A percentile compares a stretch with the other conserved stretches of the same genome.
Conservation (phyloP, 805 yeast species). For the Vanderwaltozyma polyspora region DNA sequence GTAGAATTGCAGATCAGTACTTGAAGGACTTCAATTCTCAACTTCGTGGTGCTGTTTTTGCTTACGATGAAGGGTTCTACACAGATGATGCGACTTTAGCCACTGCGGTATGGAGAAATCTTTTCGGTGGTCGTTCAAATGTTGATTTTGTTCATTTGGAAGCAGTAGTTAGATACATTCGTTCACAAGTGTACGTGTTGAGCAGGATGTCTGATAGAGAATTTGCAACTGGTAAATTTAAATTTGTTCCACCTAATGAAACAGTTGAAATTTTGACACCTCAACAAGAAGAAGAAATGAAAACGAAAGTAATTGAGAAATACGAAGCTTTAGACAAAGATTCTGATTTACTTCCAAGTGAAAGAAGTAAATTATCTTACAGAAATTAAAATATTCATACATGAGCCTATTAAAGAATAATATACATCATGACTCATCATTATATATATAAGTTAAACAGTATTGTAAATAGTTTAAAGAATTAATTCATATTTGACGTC, state of each 20-base stretch:
- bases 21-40: slow-evolving; percentile 85
- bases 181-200: slow-evolving; percentile 81
- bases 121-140: slow-evolving; percentile 75
- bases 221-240: slow-evolving; percentile 82
- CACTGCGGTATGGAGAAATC: slow-evolving; percentile 78
- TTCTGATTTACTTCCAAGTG: slow-evolving; percentile 46
- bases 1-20: slow-evolving; percentile 73
- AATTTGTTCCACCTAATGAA: slow-evolving; percentile 72
- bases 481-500: too few species aligned
- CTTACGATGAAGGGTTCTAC: slow-evolving; percentile 85
- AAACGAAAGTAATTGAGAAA: slow-evolving; percentile 38
- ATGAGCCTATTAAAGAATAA: background rate
- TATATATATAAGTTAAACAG: too few species aligned
- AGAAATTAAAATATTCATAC: slow-evolving; percentile 28
- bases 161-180: slow-evolving; percentile 78
- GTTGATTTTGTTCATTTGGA: slow-evolving; percentile 77
- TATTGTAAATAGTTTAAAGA: slow-evolving; percentile 12
- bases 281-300: slow-evolving; percentile 49
- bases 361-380: slow-evolving; percentile 39
- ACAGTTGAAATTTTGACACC: slow-evolving; percentile 60
- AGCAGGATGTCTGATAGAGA: slow-evolving; percentile 82
- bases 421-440: too few species aligned
- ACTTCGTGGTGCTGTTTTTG: slow-evolving; percentile 75
- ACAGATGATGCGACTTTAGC: slow-evolving; percentile 72
- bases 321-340: slow-evolving; percentile 39